Evolutionary conservation across 495 filamentous ascomycete species (phyloP).

Genomic region (Tuber microsphaerosporum): DNA sequence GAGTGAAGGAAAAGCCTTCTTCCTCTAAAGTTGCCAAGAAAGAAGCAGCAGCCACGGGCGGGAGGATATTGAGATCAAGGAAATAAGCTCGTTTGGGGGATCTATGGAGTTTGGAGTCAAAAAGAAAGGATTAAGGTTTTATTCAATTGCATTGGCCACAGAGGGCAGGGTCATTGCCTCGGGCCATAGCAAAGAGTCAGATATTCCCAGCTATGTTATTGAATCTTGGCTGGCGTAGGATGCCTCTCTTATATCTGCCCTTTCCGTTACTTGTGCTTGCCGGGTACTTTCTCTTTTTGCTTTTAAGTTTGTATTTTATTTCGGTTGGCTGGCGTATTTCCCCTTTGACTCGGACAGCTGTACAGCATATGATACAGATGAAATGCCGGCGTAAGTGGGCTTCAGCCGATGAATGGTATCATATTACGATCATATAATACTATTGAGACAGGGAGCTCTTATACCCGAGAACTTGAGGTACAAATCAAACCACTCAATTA

Average conservation of each 20-base stretch:
- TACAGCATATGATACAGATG: background rate
- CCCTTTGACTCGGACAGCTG: background rate
- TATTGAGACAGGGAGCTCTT: background rate
- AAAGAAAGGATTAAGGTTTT: background rate
- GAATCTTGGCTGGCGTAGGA: background rate
- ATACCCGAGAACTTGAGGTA: background rate
- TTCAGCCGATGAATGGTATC: background rate
- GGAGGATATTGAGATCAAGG: conserved; percentile 38
- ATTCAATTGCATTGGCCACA: background rate
- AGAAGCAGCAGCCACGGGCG: conserved; percentile 21
- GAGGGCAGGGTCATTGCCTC: background rate
- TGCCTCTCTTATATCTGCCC: background rate
- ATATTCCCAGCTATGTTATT: background rate
- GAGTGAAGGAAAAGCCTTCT: conserved; percentile 27
- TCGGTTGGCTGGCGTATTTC: background rate
- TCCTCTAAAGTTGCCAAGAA: conserved; percentile 15
- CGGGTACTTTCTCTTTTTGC: background rate
- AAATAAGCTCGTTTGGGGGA: conserved; percentile 6
- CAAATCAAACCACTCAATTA: background rate
- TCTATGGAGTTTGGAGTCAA: background rate
- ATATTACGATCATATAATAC: background rate
- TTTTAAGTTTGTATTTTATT: background rate
- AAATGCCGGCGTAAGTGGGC: background rate
- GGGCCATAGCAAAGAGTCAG: background rate
- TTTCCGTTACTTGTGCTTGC: background rate